phyloP scores from a whole-genome alignment of 305 asterid species.

The Fraxinus ornus region DNA sequence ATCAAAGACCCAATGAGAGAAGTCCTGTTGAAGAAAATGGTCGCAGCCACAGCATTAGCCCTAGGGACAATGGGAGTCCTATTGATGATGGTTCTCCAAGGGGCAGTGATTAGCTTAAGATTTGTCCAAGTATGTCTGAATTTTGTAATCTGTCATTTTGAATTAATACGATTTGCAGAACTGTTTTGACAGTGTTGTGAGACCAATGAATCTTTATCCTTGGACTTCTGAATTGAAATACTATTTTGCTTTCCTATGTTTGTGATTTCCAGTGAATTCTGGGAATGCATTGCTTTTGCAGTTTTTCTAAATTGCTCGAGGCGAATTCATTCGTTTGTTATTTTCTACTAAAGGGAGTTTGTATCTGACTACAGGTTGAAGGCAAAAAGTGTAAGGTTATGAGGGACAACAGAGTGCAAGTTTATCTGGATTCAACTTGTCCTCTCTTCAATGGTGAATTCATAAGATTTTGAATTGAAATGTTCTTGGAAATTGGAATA shows the following conservation, averaged over 20 bases:
- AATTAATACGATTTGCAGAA: neutral
- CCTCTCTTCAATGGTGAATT: neutral
- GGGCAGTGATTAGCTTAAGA: neutral
- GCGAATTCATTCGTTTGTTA: neutral
- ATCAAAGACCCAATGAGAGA: slow-evolving; percentile 29
- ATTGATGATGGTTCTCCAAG: slow-evolving; percentile 35
- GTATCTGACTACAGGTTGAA: neutral
- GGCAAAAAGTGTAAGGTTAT: neutral
- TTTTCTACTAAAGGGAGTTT: neutral
- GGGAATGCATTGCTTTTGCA: neutral
- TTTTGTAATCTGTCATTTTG: neutral
- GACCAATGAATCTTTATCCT: neutral
- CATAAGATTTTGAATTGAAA: neutral
- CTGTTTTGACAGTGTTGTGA: neutral
- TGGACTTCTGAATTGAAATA: neutral
- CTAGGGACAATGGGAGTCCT: slow-evolving; percentile 56
- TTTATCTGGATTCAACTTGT: neutral
- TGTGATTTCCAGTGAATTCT: neutral
- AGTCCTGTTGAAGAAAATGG: slow-evolving; percentile 34
- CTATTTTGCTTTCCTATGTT: neutral
- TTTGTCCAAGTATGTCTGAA: neutral
- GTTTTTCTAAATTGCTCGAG: neutral
- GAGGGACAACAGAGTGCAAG: neutral
- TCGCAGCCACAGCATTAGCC: slow-evolving; percentile 55
- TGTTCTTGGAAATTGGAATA: neutral